These are phyloP conservation scores for Sporisorium scitamineum DNA, from an alignment of 1,284 basidiomycete genomes.

Conservation along the genomic window DNA sequence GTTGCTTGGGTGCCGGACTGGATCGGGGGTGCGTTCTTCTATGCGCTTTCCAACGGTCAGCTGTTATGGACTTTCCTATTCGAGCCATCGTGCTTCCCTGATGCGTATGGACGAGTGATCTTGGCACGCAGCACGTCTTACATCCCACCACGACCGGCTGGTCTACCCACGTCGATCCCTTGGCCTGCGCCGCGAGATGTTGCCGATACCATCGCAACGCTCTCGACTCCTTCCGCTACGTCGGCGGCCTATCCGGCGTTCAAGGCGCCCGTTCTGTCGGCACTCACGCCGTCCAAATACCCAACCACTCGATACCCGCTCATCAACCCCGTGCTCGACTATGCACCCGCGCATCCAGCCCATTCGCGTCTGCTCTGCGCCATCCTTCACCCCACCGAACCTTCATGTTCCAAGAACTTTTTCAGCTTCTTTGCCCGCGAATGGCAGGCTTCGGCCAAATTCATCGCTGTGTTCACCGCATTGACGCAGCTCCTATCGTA, in stretches of 20 bases:
- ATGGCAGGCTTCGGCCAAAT: constrained; percentile 56
- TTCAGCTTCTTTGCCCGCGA: constrained; percentile 50
- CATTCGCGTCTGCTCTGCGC: constrained; percentile 59
- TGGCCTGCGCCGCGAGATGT: constrained; percentile 56
- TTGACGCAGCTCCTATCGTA: constrained; percentile 34
- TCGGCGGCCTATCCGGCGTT: constrained; percentile 56
- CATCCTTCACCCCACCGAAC: constrained; percentile 59
- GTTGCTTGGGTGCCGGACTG: constrained; percentile 58
- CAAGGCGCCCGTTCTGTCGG: constrained; percentile 59
- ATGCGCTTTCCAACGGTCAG: constrained; percentile 61
- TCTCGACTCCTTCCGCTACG: constrained; percentile 49
- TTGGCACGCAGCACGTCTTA: constrained; percentile 55
- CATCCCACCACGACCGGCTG: constrained; percentile 55
- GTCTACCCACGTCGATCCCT: constrained; percentile 49
- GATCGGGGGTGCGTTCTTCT: constrained; percentile 55
- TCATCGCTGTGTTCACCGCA: constrained; percentile 53
- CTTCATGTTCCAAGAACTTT: constrained; percentile 51
- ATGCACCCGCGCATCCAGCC: constrained; percentile 59
- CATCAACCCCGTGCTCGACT: constrained; percentile 63
- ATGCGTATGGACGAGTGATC: constrained; percentile 48
- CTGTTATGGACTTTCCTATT: constrained; percentile 62
- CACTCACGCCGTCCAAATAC: constrained; percentile 50
- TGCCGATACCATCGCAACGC: constrained; percentile 53
- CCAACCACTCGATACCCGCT: constrained; percentile 47
- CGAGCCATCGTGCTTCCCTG: constrained; percentile 55